Base-by-base conservation (phyloP, 495 filamentous ascomycete species). In the Penicillium canariense region DNA sequence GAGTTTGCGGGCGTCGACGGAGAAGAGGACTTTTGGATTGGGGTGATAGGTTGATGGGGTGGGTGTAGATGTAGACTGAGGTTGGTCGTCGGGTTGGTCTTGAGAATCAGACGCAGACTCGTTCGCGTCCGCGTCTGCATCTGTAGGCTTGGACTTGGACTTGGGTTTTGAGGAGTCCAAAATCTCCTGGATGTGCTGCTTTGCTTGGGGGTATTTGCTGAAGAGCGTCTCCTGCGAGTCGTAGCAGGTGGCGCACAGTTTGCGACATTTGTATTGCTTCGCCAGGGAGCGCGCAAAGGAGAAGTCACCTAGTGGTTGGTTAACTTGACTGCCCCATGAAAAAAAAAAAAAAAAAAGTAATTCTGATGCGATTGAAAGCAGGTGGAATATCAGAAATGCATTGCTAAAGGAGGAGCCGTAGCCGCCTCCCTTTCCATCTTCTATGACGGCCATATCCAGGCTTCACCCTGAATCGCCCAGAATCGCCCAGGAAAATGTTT, bases 211-310 rank as follows among this genome's bases (percentile, higher is more conserved):
- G 61, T 96, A 96, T 67, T 96, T 96, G 32, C 67, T 63, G 20
- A 72, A 64, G 2, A 93, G 74, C 0, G 59, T 61, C n/a, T 71
- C 70, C 48, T 74, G 65, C 15, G 68, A 72, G 65, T 90, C 87
- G 58, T 81, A 84, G 62, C 79, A 79, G 20, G 85, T 88, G 4
- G 83, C 83, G 12, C 83, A 80, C 6, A 95, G 64, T 58, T 82
- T 73, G 53, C 70, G 76, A 73, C 86, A 92, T 45, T 74, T 78
- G 72, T 96, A 88, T 66, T 88, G 81, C 26, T 77, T 73, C 52
- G 87, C 78, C 12, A 97, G 76, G 0, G 88, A 88, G 54, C 79
- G 81, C 15, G 91, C 84, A 69, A 96, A 97, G 50, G 89, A 93
- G 66, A 98, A 91, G 66, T 98, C 92, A 25, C 84, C 80, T 83